phyloP scores from a whole-genome alignment of 495 filamentous ascomycete genomes.

The Glutinoglossum americanum region DNA sequence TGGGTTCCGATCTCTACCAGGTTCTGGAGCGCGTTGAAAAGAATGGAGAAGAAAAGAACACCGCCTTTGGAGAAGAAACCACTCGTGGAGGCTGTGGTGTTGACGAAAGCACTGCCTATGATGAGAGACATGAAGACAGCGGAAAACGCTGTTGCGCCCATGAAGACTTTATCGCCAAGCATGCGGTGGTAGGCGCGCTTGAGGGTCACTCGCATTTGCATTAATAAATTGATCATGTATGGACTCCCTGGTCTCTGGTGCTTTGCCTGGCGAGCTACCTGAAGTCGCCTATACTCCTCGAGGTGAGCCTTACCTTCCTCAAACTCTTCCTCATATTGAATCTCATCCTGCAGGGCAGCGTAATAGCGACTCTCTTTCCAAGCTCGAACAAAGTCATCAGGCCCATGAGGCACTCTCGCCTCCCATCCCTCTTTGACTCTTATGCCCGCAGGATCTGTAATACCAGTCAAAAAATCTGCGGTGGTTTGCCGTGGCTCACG shows the following conservation, averaged over 20 bases:
- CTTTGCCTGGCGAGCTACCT: conserved; percentile 25
- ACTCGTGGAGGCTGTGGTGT: conserved; percentile 34
- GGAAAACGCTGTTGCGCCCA: conserved; percentile 33
- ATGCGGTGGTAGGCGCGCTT: conserved; percentile 45
- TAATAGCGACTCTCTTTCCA: conserved; percentile 27
- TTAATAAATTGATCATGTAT: conserved; percentile 35
- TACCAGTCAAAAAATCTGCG: conserved; percentile 47
- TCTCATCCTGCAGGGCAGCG: conserved; percentile 14
- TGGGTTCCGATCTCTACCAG: conserved; percentile 56
- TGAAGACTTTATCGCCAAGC: conserved; percentile 32
- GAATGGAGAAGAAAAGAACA: conserved; percentile 50
- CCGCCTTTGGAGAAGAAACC: conserved; percentile 35
- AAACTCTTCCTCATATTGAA: conserved; percentile 27
- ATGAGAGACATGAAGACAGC: conserved; percentile 56
- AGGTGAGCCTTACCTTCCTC: conserved; percentile 16
- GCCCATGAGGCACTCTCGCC: conserved; percentile 33
- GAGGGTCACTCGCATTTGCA: conserved; percentile 45
- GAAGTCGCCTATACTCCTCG: conserved; percentile 9
- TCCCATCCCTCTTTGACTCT: conserved; percentile 36
- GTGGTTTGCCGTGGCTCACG: conserved; percentile 40
- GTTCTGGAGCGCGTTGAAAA: conserved; percentile 67
- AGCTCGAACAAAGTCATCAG: conserved; percentile 31
- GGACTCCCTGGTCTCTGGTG: conserved; percentile 14
- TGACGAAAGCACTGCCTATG: conserved; percentile 55
- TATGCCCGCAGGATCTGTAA: conserved; percentile 41